These are phyloP conservation scores for Violaceomyces palustris DNA, from an alignment of 1,284 basidiomycete genomes.

Conservation along the genomic window DNA sequence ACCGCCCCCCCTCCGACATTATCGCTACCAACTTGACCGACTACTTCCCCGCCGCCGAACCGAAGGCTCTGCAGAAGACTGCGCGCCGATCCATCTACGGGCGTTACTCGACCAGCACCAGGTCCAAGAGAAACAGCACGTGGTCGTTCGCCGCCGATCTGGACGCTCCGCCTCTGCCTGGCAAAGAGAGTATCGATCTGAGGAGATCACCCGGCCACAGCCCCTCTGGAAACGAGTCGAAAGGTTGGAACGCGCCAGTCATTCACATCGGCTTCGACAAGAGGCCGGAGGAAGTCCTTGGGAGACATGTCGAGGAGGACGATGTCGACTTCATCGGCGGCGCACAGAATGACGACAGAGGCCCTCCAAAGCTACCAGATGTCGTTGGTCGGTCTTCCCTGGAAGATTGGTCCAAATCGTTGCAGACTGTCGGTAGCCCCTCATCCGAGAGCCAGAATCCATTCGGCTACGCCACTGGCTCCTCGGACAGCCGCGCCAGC, in stretches of 20 bases:
- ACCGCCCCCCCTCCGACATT: conserved; percentile 91
- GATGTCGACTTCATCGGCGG: too few relatives aligned
- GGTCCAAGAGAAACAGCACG: conserved; percentile 44
- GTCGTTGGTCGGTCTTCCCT: conserved; percentile 34
- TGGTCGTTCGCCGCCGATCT: conserved; percentile 44
- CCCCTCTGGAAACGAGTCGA: too few relatives aligned
- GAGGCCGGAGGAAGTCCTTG: too few relatives aligned
- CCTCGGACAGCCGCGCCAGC: too few relatives aligned
- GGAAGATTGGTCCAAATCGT: conserved; percentile 39
- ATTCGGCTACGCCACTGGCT: too few relatives aligned
- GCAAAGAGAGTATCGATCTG: conserved; percentile 29
- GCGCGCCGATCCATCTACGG: conserved; percentile 45
- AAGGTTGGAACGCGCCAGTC: conserved; percentile 9
- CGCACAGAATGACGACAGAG: too few relatives aligned
- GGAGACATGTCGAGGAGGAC: conserved; percentile 15
- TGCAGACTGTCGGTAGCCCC: conserved; percentile 33
- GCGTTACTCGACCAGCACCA: conserved; percentile 32
- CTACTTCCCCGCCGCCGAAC: conserved; percentile 91
- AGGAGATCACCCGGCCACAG: too few relatives aligned
- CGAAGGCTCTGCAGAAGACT: conserved; percentile 56
- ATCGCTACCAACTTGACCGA: conserved; percentile 94
- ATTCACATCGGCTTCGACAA: conserved; percentile 34
- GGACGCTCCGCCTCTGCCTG: conserved; percentile 31
- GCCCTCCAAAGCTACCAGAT: conserved; percentile 34
- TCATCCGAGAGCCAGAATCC: too few relatives aligned